Evolutionary conservation across 1,284 basidiomycete genomes (phyloP).

Genomic region (Microbotryum scabiosae): DNA sequence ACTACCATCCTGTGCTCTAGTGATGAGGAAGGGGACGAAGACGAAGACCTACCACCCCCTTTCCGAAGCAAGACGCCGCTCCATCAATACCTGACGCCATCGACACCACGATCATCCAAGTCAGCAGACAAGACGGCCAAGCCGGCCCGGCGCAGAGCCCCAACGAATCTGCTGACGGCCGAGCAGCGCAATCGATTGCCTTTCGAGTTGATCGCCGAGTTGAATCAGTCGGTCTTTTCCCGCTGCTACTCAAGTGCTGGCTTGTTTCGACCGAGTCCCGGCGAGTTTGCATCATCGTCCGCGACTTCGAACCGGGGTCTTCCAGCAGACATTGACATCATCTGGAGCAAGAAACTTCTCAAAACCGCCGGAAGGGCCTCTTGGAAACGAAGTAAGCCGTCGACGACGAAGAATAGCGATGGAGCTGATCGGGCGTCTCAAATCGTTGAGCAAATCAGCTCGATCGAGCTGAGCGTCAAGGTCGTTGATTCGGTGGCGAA

Average conservation of each 20-base stretch:
- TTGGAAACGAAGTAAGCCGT: constrained; percentile 45
- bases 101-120: no score
- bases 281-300: no score
- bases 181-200: constrained; percentile 10
- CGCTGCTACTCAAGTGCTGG: neutral
- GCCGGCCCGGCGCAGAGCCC: neutral
- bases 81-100: no score
- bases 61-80: no score
- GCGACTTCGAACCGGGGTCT: constrained; percentile 39
- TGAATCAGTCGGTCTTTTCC: constrained; percentile 22
- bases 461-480: constrained; percentile 65
- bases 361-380: constrained; percentile 69
- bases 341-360: constrained; percentile 63
- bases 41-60: no score
- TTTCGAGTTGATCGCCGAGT: constrained; percentile 13
- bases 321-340: constrained; percentile 55
- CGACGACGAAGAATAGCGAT: constrained; percentile 31
- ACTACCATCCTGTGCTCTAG: no score
- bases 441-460: constrained; percentile 44
- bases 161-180: constrained; percentile 4
- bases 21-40: no score
- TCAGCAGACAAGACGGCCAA: neutral
- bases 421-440: neutral
- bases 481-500: constrained; percentile 65
- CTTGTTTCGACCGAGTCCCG: constrained; percentile 30